A percentile compares a stretch with the other conserved stretches of the same genome.
phyloP scores from a whole-genome alignment of 2,329 filamentous ascomycete species.

The Coniochaeta ligniaria region DNA sequence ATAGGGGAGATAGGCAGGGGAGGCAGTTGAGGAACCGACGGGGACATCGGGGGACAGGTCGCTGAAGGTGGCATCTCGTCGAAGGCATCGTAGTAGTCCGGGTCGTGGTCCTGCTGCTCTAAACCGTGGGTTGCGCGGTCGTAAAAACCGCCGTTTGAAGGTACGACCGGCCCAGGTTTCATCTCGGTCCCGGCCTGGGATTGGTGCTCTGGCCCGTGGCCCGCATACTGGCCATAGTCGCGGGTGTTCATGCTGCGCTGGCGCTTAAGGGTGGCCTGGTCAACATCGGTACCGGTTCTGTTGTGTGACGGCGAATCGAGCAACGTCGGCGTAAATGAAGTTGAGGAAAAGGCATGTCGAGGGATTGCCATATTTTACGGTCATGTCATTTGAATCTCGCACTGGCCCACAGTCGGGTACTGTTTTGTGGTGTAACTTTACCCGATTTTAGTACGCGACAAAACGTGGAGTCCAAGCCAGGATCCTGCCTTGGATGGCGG shows the following conservation, averaged over 20 bases:
- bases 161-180: background rate
- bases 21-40: slow-evolving; percentile 17
- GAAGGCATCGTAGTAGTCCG: background rate
- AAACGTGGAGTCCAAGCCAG: background rate
- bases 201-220: background rate
- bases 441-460: background rate
- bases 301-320: background rate
- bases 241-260: slow-evolving; percentile 14
- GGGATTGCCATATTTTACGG: slow-evolving; percentile 2
- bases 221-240: slow-evolving; percentile 15
- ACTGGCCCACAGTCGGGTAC: background rate
- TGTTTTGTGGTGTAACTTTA: background rate
- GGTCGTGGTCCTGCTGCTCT: slow-evolving; percentile 5
- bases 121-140: slow-evolving; percentile 11
- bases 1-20: slow-evolving; percentile 25
- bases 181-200: background rate
- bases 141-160: slow-evolving; percentile 14
- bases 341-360: background rate
- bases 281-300: background rate
- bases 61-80: background rate
- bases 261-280: slow-evolving; percentile 6
- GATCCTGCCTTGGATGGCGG: background rate
- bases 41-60: slow-evolving; percentile 2
- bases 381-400: background rate
- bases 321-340: background rate